Evolutionary conservation across 176 grass and related monocot genomes (phyloP).

Genomic region (Eremochloa ophiuroides): DNA sequence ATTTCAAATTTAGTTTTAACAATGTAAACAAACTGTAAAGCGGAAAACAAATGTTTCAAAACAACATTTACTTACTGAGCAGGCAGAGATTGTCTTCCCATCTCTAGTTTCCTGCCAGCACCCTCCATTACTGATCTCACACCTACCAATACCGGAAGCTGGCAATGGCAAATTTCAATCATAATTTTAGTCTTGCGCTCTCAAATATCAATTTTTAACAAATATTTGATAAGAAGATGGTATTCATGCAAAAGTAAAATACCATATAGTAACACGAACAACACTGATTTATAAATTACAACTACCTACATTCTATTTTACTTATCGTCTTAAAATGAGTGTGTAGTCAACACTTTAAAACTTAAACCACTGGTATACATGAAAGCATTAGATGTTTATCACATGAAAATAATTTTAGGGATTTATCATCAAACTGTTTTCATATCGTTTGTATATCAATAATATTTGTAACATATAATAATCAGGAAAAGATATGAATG

Average conservation of each 20-base stretch:
- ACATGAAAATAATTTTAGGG: not conserved
- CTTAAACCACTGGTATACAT: not conserved
- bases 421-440: not conserved
- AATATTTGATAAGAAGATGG: conserved; percentile 1
- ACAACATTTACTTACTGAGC: conserved; percentile 61
- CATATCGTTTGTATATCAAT: not conserved
- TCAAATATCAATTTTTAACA: not conserved
- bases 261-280: not conserved
- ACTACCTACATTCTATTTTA: not conserved
- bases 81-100: conserved; percentile 70
- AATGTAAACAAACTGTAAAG: not conserved
- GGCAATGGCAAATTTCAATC: conserved; percentile 28
- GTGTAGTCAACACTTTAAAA: not conserved
- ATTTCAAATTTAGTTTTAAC: conserved; percentile 15
- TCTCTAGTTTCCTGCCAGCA: conserved; percentile 80
- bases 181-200: not conserved
- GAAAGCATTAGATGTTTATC: not conserved
- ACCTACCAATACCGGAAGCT: conserved; percentile 81
- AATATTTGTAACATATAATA: not conserved
- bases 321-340: not conserved
- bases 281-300: conserved; percentile 12
- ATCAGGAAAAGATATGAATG: not conserved
- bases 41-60: not conserved
- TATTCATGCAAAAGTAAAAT: not conserved
- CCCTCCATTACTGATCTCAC: conserved; percentile 77